phyloP scores from a whole-genome alignment of 2,329 filamentous ascomycete species.

The Penicillium italicum region DNA sequence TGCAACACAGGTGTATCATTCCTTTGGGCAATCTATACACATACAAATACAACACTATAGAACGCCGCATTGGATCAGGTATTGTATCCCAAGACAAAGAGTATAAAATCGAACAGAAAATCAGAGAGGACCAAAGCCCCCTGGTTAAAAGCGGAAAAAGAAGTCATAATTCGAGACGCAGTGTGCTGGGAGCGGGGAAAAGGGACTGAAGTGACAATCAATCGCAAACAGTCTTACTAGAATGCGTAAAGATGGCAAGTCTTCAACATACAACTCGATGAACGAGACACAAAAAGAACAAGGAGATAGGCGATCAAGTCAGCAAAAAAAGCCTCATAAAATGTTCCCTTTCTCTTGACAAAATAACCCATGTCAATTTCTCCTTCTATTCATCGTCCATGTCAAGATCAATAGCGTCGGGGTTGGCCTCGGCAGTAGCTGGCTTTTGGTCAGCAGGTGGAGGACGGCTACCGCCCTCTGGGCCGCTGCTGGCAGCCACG shows the following conservation, averaged over 20 bases:
- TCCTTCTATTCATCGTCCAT: slow-evolving; percentile 36
- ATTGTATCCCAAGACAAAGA: slow-evolving; percentile 4
- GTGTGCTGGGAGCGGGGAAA: slow-evolving; percentile 6
- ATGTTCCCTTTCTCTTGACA: background rate
- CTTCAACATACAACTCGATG: slow-evolving; percentile 9
- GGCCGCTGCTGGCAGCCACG: slow-evolving; percentile 76
- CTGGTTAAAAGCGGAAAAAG: background rate
- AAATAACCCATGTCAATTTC: background rate
- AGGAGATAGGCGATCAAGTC: slow-evolving; percentile 7
- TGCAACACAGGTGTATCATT: background rate
- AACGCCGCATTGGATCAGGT: slow-evolving; percentile 1
- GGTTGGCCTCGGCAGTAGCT: slow-evolving; percentile 59
- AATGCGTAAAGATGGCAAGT: slow-evolving; percentile 7
- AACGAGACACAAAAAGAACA: slow-evolving; percentile 9
- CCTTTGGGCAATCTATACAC: background rate
- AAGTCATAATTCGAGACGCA: slow-evolving; percentile 9
- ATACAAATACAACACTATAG: slow-evolving; percentile 1
- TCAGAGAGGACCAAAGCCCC: background rate
- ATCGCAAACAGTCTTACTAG: slow-evolving; percentile 13
- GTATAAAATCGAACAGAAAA: background rate
- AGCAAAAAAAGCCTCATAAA: background rate
- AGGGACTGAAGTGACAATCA: slow-evolving; percentile 3
- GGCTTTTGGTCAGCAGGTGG: slow-evolving; percentile 33
- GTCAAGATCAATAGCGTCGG: slow-evolving; percentile 79
- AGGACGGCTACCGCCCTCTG: slow-evolving; percentile 58